These are phyloP conservation scores for Phytophthora megakarya DNA, from an alignment of 352 stramenopile genomes.

Conservation along the genomic window DNA sequence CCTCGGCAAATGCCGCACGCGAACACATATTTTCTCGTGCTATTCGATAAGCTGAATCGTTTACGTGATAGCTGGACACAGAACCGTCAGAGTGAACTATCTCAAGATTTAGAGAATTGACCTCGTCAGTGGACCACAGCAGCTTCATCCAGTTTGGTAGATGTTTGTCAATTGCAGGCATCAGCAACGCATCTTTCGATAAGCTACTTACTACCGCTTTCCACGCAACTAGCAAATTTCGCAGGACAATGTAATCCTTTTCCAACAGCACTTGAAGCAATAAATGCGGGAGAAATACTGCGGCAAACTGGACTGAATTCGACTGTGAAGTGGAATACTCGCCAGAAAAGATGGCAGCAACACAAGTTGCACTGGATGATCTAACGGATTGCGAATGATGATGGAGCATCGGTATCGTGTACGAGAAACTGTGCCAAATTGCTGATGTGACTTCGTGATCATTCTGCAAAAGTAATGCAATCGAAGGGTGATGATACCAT, in stretches of 20 bases:
- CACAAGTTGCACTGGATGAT: conserved; percentile 47
- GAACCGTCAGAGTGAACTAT: background rate
- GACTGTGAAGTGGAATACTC: conserved; percentile 17
- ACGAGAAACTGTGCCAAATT: conserved; percentile 42
- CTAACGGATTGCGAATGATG: conserved; percentile 53
- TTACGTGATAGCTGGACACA: background rate
- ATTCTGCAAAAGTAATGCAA: conserved; percentile 33
- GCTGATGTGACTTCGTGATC: conserved; percentile 26
- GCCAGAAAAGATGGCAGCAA: conserved; percentile 47
- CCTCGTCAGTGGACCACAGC: conserved; percentile 52
- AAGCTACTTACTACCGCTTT: conserved; percentile 40
- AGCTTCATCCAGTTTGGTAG: conserved; percentile 51
- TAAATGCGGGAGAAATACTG: conserved; percentile 56
- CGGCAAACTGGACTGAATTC: conserved; percentile 21
- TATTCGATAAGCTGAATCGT: conserved; percentile 1
- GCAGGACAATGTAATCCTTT: conserved; percentile 31
- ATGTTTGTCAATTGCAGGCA: conserved; percentile 20
- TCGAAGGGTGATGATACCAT: conserved; percentile 42
- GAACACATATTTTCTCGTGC: conserved; percentile 27
- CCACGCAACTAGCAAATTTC: conserved; percentile 47
- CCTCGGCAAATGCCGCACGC: conserved; percentile 63
- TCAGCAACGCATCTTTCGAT: conserved; percentile 27
- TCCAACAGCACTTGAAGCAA: conserved; percentile 69
- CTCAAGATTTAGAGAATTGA: conserved; percentile 38
- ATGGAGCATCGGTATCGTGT: conserved; percentile 61